A percentile compares a stretch with the other conserved stretches of the same genome.
These are phyloP conservation scores for Penicillium macrosclerotiorum DNA, from an alignment of 495 filamentous ascomycete genomes.

Conservation along the genomic window DNA sequence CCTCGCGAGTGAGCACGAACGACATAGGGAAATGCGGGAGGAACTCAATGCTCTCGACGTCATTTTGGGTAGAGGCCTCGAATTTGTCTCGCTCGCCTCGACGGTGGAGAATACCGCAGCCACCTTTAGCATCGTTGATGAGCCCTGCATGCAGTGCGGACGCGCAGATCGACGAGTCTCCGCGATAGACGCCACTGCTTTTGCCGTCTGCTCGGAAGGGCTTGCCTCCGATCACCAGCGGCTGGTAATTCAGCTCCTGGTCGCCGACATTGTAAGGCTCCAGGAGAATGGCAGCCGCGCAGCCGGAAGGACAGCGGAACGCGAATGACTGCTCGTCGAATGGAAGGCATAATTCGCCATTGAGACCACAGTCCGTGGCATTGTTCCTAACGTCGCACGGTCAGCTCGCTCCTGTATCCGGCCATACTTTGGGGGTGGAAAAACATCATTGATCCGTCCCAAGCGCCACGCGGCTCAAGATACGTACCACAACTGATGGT, in stretches of 20 bases:
- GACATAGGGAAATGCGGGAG: constrained; percentile 68
- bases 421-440: not conserved
- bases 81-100: constrained; percentile 59
- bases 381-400: constrained; percentile 28
- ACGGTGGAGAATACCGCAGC: constrained; percentile 68
- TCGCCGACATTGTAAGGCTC: constrained; percentile 70
- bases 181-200: constrained; percentile 57
- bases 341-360: constrained; percentile 69
- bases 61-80: constrained; percentile 49
- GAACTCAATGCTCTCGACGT: constrained; percentile 64
- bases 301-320: constrained; percentile 74
- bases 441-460: not conserved
- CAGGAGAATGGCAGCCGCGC: constrained; percentile 57
- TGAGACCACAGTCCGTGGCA: constrained; percentile 62
- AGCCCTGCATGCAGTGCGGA: constrained; percentile 73
- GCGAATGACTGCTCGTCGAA: constrained; percentile 65
- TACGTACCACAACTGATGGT: constrained; percentile 51
- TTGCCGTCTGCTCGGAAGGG: constrained; percentile 37
- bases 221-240: constrained; percentile 68
- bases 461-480: not conserved
- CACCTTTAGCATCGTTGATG: constrained; percentile 60
- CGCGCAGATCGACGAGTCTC: constrained; percentile 75
- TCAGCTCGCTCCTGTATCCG: not conserved
- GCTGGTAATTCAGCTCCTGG: constrained; percentile 61
- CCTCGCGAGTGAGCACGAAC: constrained; percentile 52